phyloP scores from a whole-genome alignment of 2,329 filamentous ascomycete genomes.

The Dactylellina cionopaga region DNA sequence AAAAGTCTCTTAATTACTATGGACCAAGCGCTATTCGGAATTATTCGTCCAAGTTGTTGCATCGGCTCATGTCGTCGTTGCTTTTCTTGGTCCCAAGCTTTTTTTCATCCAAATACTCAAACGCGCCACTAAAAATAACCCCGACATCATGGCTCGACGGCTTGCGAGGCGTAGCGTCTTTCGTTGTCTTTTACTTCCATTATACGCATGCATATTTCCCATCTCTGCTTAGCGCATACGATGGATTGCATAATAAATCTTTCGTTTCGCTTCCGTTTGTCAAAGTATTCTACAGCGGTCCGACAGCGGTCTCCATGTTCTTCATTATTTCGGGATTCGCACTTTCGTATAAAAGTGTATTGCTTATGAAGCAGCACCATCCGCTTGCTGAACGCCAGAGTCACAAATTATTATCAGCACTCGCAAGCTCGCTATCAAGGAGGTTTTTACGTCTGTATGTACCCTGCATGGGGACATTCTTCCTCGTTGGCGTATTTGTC shows the following conservation, averaged over 20 bases:
- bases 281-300: slow-evolving; percentile 63
- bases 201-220: slow-evolving; percentile 62
- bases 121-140: slow-evolving; percentile 8
- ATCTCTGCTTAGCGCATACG: slow-evolving; percentile 60
- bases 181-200: slow-evolving; percentile 66
- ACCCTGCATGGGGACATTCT: neutral
- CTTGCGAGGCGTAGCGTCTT: slow-evolving; percentile 64
- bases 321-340: slow-evolving; percentile 67
- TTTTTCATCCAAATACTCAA: slow-evolving; percentile 20
- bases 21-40: neutral
- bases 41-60: neutral
- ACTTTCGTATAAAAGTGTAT: slow-evolving; percentile 63
- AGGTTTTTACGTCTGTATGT: neutral
- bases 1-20: neutral
- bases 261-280: slow-evolving; percentile 63
- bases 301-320: slow-evolving; percentile 66
- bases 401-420: neutral
- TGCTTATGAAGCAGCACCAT: neutral
- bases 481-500: slow-evolving; percentile 2
- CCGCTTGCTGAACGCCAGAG: slow-evolving; percentile 1
- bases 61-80: neutral
- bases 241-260: slow-evolving; percentile 55
- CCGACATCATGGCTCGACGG: slow-evolving; percentile 59
- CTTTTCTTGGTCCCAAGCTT: slow-evolving; percentile 28
- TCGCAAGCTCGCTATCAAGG: slow-evolving; percentile 11